These are phyloP conservation scores for Juncus effusus DNA, from an alignment of 176 grass and related monocot genomes.

Conservation along the genomic window DNA sequence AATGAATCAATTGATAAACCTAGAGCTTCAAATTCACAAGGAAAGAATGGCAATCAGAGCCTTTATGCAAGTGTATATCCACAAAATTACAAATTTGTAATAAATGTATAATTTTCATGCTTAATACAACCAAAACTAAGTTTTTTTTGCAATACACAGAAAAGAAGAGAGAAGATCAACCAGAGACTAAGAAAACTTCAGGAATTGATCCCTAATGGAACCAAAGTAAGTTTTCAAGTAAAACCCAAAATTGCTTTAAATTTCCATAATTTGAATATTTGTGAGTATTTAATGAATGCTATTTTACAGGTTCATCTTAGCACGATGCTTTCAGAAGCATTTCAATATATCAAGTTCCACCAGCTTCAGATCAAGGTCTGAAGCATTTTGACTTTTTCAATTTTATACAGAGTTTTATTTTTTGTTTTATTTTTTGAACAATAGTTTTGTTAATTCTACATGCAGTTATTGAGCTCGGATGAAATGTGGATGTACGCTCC, in stretches of 20 bases:
- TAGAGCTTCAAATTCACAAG: conserved; percentile 9
- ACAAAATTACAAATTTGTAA: conserved; percentile 1
- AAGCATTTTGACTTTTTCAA: neutral
- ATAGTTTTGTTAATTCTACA: neutral
- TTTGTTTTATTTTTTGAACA: neutral
- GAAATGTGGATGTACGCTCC: conserved; percentile 65
- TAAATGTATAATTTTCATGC: neutral
- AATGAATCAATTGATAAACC: conserved; percentile 23
- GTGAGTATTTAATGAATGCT: neutral
- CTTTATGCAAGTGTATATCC: conserved; percentile 44
- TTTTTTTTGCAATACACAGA: conserved; percentile 25
- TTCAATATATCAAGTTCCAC: conserved; percentile 59
- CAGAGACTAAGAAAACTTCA: conserved; percentile 48
- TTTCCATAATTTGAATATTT: neutral
- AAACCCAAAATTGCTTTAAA: neutral
- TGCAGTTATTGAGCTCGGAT: conserved; percentile 55
- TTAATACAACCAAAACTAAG: neutral
- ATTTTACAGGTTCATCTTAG: conserved; percentile 56
- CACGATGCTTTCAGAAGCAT: conserved; percentile 63
- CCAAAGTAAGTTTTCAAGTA: conserved; percentile 35
- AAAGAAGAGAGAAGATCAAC: conserved; percentile 58
- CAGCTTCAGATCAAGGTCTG: conserved; percentile 63
- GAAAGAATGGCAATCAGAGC: conserved; percentile 28
- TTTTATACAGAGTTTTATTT: neutral
- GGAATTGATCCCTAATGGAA: conserved; percentile 50